Base-by-base conservation (phyloP, 306 rosid genomes). In the Cucurbita argyrosperma region DNA sequence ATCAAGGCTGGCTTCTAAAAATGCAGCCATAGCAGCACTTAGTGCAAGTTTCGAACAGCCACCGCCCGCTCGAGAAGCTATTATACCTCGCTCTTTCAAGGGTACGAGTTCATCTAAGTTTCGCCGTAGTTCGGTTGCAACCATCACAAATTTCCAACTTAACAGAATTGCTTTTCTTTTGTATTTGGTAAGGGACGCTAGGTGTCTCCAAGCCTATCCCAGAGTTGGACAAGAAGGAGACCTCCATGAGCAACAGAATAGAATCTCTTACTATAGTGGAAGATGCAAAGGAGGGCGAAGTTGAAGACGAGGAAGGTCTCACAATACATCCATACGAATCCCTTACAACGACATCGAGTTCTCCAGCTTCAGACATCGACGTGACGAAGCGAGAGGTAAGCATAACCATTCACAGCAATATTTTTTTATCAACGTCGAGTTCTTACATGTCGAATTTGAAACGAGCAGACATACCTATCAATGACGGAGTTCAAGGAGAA, bases 371-470 rank as follows among this genome's bases (percentile, higher is more conserved):
- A 71, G 93, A 89, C 50, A 89, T 95, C 38, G 99, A 95, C 63
- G 87, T 91, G 53, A 89, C 96, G 7, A 95, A 84, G 85, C 84
- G 99, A 79, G 99, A 95, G 99, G 99, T 95, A 82, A 47, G 21
- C 45, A 54, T 62, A 64, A 35, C 49, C 23, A 64, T 74, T 61
- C 8, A 42, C 6, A 49, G 47, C 16, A 43, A 38, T n/a, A 60
- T 50, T 75, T 80, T 80, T 57, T 42, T 60, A 62, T 76, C 40
- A 26, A 45, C 77, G 12, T 40, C 9, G 53, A 16, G 64, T 83
- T 72, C 80, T 85, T 42, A 83, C 74, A 74, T 49, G 70, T n/a
- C 60, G 74, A 71, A 71, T 88, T 74, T 76, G 46, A 74, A 70
- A 72, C 79, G 10, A 64, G 79, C 90, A 94, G 99, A 85, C 89